phyloP scores from a whole-genome alignment of 176 grass and related monocot species.

The Bolboschoenus planiculmis region DNA sequence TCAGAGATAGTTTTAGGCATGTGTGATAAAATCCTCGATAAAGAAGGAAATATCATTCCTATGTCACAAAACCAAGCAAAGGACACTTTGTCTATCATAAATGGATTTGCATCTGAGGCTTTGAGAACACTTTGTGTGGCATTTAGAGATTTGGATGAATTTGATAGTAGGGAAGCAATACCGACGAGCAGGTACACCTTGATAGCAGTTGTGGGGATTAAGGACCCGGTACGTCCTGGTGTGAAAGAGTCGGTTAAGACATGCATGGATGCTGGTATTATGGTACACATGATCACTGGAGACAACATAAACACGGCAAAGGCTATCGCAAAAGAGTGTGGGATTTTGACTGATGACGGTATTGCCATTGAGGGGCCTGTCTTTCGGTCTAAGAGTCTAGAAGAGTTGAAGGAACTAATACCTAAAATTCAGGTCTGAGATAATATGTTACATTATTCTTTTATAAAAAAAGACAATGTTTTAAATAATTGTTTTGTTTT shows the following conservation, averaged over 20 bases:
- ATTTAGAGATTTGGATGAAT: conserved; percentile 64
- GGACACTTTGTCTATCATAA: conserved; percentile 38
- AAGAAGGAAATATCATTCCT: conserved; percentile 36
- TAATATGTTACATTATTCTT: neutral
- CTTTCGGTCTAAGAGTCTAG: conserved; percentile 45
- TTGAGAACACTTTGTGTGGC: conserved; percentile 77
- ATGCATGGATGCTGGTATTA: conserved; percentile 80
- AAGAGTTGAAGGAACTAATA: conserved; percentile 60
- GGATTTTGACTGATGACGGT: conserved; percentile 84
- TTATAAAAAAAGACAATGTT: neutral
- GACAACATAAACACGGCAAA: conserved; percentile 95
- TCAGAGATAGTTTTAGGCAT: conserved; percentile 70
- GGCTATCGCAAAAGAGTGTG: conserved; percentile 90
- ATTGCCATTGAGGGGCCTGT: conserved; percentile 75
- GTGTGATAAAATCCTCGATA: conserved; percentile 42
- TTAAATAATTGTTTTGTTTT: neutral
- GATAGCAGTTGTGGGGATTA: conserved; percentile 79
- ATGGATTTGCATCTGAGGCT: conserved; percentile 60
- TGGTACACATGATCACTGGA: conserved; percentile 76
- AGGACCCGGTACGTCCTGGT: conserved; percentile 77
- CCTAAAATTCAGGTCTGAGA: conserved; percentile 71
- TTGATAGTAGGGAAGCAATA: conserved; percentile 39
- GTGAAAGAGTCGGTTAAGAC: conserved; percentile 69
- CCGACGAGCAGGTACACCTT: conserved; percentile 63
- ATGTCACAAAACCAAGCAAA: conserved; percentile 37